phyloP scores from a whole-genome alignment of 2,329 filamentous ascomycete species.

The Aspergillus felis region DNA sequence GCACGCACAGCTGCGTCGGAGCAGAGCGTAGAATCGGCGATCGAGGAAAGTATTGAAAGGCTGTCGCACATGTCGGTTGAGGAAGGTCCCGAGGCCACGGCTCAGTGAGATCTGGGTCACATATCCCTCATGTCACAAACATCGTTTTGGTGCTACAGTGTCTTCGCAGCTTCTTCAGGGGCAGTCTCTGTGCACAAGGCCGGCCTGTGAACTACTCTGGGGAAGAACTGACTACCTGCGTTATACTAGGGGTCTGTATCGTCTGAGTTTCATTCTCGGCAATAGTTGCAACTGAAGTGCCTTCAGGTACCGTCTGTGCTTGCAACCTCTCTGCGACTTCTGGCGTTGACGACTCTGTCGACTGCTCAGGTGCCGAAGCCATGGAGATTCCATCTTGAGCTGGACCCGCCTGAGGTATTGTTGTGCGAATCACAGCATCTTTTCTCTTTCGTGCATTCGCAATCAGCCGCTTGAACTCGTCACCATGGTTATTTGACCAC shows the following conservation, averaged over 20 bases:
- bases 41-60: slow-evolving; percentile 37
- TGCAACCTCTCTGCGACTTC: slow-evolving; percentile 1
- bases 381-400: slow-evolving; percentile 3
- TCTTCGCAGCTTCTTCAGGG: neutral
- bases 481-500: slow-evolving; percentile 70
- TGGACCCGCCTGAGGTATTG: slow-evolving; percentile 19
- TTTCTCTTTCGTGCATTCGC: slow-evolving; percentile 63
- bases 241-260: slow-evolving; percentile 6
- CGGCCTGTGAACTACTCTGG: neutral
- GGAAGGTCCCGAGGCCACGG: slow-evolving; percentile 22
- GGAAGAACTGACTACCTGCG: slow-evolving; percentile 2
- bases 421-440: slow-evolving; percentile 26
- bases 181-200: neutral
- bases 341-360: neutral
- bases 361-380: slow-evolving; percentile 1
- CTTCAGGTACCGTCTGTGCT: slow-evolving; percentile 1
- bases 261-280: slow-evolving; percentile 3
- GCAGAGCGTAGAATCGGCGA: slow-evolving; percentile 26
- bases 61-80: slow-evolving; percentile 42
- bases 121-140: neutral
- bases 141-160: neutral
- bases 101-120: slow-evolving; percentile 13
- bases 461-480: slow-evolving; percentile 76
- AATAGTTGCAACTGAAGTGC: slow-evolving; percentile 1
- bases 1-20: slow-evolving; percentile 26